These are phyloP conservation scores for Acanthamoeba sp. DNA, from an alignment of 208 protist species.

Conservation along the genomic window DNA sequence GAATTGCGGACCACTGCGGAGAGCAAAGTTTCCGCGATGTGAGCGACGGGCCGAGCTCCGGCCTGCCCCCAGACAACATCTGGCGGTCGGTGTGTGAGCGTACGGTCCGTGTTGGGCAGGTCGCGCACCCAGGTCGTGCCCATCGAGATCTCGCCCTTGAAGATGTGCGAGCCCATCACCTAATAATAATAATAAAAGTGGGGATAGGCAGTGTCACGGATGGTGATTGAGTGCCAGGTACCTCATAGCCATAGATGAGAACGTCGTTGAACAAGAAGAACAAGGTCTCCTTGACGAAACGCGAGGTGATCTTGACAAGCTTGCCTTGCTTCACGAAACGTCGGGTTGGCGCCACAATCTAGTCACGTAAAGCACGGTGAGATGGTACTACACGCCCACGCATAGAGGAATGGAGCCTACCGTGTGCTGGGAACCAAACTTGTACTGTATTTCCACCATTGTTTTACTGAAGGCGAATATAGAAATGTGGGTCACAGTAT, in stretches of 20 bases:
- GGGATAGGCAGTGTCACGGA: neutral
- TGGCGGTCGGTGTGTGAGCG: too few species aligned
- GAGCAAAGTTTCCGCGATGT: neutral
- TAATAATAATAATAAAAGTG: neutral
- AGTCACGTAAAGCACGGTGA: neutral
- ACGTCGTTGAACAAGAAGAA: constrained; percentile 69
- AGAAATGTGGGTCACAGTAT: neutral
- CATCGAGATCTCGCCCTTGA: constrained; percentile 45
- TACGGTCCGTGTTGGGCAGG: constrained; percentile 58
- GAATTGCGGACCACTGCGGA: neutral
- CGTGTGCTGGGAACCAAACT: neutral
- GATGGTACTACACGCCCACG: too few species aligned
- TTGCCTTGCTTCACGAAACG: constrained; percentile 37
- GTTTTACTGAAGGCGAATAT: neutral
- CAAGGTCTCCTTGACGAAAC: constrained; percentile 51
- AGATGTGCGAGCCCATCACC: constrained; percentile 35
- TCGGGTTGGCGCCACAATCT: constrained; percentile 37
- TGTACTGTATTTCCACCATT: constrained; percentile 16
- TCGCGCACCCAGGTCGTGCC: constrained; percentile 48
- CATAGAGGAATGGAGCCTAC: neutral
- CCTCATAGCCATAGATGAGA: constrained; percentile 61
- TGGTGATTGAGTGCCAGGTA: neutral
- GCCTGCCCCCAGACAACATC: too few species aligned
- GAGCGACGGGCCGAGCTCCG: too few species aligned
- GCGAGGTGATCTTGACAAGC: constrained; percentile 67